Conservation (phyloP, 2,329 filamentous ascomycete genomes). For the Colletotrichum plurivorum region DNA sequence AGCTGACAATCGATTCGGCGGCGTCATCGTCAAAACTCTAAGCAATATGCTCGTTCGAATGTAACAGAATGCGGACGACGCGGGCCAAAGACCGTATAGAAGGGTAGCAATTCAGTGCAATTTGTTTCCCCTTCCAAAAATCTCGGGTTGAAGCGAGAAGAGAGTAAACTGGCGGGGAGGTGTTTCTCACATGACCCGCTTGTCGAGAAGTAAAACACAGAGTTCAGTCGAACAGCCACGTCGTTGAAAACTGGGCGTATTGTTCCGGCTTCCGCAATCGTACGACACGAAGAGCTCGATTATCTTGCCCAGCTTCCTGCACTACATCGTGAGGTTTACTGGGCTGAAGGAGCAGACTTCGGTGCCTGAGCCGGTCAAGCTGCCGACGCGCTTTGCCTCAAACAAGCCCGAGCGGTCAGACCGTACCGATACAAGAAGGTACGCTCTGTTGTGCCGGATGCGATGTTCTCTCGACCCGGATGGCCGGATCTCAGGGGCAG, state of each 20-base stretch:
- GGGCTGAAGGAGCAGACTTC: not conserved
- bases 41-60: constrained; percentile 4
- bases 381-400: constrained; percentile 23
- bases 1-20: constrained; percentile 9
- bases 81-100: not conserved
- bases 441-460: constrained; percentile 5
- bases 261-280: not conserved
- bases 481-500: constrained; percentile 40
- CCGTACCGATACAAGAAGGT: constrained; percentile 30
- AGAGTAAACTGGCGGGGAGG: not conserved
- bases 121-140: not conserved
- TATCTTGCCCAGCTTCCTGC: not conserved
- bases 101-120: not conserved
- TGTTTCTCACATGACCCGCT: not conserved
- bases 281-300: constrained; percentile 9
- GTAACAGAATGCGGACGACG: not conserved
- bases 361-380: constrained; percentile 4
- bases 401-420: constrained; percentile 25
- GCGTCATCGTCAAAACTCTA: constrained; percentile 8
- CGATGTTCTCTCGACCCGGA: constrained; percentile 40
- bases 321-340: constrained; percentile 12
- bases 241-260: not conserved
- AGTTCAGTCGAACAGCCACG: not conserved
- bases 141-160: not conserved
- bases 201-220: not conserved